These are phyloP conservation scores for Crithidia brevicula DNA, from an alignment of 208 protist species.

Conservation along the genomic window DNA sequence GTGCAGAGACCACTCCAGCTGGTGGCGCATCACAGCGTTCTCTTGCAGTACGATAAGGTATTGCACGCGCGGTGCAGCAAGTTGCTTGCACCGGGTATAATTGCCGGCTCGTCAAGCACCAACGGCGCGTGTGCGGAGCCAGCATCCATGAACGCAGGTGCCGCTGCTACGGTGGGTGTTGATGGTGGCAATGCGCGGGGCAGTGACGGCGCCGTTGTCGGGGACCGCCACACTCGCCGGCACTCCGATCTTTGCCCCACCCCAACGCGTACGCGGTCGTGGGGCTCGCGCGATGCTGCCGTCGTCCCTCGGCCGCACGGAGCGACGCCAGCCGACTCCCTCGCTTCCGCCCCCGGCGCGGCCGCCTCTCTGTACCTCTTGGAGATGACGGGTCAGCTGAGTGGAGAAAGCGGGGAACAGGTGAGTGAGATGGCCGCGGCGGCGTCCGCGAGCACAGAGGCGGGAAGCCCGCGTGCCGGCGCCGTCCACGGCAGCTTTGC, in stretches of 20 bases:
- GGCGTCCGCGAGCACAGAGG: not conserved
- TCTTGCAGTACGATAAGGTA: conserved; percentile 11
- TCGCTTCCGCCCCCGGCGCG: conserved; percentile 7
- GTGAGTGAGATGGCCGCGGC: not conserved
- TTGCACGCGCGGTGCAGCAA: conserved; percentile 16
- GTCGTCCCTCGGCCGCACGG: not conserved
- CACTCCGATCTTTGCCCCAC: not conserved
- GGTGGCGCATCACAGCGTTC: not conserved
- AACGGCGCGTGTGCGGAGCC: no score
- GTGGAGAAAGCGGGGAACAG: not conserved
- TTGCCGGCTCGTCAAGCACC: no score
- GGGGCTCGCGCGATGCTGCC: not conserved
- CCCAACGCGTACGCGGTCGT: not conserved
- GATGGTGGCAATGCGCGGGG: not conserved
- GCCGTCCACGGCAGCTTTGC: not conserved
- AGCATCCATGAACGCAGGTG: no score
- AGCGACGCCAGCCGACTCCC: conserved; percentile 11
- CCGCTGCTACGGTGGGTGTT: not conserved
- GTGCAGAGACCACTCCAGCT: not conserved
- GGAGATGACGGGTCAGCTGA: conserved; percentile 19
- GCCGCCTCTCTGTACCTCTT: conserved; percentile 18
- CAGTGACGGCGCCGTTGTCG: not conserved
- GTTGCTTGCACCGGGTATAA: not conserved
- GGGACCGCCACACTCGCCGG: not conserved
- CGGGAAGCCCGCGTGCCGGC: not conserved